Evolutionary conservation across 148 eudicot species (phyloP).

Genomic region (Amaranthus palmeri): DNA sequence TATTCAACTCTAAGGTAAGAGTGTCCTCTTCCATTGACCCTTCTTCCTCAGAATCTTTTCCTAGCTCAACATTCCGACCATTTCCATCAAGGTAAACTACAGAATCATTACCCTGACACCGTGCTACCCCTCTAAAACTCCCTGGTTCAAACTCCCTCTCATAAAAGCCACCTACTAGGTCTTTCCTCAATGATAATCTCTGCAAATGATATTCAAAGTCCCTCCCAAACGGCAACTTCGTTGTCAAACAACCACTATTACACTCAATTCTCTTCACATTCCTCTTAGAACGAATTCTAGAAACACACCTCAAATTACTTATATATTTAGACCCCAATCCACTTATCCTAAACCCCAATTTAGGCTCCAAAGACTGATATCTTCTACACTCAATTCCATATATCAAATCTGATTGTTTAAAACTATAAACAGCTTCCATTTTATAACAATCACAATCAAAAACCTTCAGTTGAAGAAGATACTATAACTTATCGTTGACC

Average conservation of each 20-base stretch:
- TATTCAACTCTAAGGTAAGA: slow-evolving; percentile 28
- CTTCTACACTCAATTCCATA: slow-evolving; percentile 37
- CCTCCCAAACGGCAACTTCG: slow-evolving; percentile 21
- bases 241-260: slow-evolving; percentile 17
- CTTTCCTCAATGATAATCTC: slow-evolving; percentile 25
- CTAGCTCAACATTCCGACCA: slow-evolving; percentile 41
- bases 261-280: slow-evolving; percentile 34
- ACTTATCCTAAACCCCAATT: slow-evolving; percentile 27
- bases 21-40: slow-evolving; percentile 22
- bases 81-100: slow-evolving; percentile 54
- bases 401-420: slow-evolving; percentile 46
- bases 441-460: slow-evolving; percentile 13
- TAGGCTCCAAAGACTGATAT: slow-evolving; percentile 27
- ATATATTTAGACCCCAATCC: slow-evolving; percentile 32
- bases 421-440: slow-evolving; percentile 60
- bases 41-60: slow-evolving; percentile 36
- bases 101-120: slow-evolving; percentile 71
- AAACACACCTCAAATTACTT: slow-evolving; percentile 27
- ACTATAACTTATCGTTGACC: slow-evolving; percentile 28
- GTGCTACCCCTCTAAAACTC: slow-evolving; percentile 27
- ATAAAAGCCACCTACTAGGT: slow-evolving; percentile 18
- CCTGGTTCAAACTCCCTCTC: slow-evolving; percentile 17
- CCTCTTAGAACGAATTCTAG: slow-evolving; percentile 29
- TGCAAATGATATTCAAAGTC: slow-evolving; percentile 21
- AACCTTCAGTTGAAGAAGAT: background rate